Evolutionary conservation across 305 asterid species (phyloP).

Genomic region (Fraxinus paxiana): DNA sequence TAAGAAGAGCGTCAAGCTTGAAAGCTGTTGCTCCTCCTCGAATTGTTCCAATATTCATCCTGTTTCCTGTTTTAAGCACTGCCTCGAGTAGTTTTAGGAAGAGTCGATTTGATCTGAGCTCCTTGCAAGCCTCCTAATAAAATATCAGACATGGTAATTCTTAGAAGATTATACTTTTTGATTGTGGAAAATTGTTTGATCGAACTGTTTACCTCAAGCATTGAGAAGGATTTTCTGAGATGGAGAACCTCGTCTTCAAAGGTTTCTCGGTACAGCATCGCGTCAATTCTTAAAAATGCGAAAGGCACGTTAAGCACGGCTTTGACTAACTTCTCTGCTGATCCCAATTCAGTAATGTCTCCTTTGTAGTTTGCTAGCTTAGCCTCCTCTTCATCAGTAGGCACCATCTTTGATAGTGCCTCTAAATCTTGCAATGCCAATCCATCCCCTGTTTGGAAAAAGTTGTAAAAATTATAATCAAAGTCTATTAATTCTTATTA

Average conservation of each 20-base stretch:
- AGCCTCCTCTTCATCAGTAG: slow-evolving; percentile 74
- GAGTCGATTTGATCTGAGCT: slow-evolving; percentile 78
- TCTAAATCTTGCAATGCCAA: slow-evolving; percentile 76
- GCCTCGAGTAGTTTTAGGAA: slow-evolving; percentile 88
- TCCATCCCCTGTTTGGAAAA: slow-evolving; percentile 56
- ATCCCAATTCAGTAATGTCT: slow-evolving; percentile 57
- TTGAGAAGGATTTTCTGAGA: slow-evolving; percentile 75
- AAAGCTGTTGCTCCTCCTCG: slow-evolving; percentile 92
- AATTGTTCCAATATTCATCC: slow-evolving; percentile 86
- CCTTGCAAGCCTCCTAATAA: slow-evolving; percentile 84
- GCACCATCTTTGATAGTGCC: slow-evolving; percentile 82
- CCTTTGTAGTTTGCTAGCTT: slow-evolving; percentile 73
- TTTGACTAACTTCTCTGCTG: slow-evolving; percentile 77
- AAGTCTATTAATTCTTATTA: not conserved
- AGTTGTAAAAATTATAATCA: not conserved
- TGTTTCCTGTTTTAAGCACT: slow-evolving; percentile 84
- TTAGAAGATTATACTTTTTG: not conserved
- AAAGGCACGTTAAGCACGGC: slow-evolving; percentile 70
- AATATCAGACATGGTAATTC: not conserved
- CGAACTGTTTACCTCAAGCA: slow-evolving; percentile 59
- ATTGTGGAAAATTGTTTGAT: not conserved
- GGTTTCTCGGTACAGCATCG: slow-evolving; percentile 80
- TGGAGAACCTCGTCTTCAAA: slow-evolving; percentile 76
- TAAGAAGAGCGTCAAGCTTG: slow-evolving; percentile 88
- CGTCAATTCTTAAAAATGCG: slow-evolving; percentile 71